Evolutionary conservation across 2,329 filamentous ascomycete species (phyloP), one percentile per base, ranked within the genome.

Genomic region (Alternaria consortialis): DNA sequence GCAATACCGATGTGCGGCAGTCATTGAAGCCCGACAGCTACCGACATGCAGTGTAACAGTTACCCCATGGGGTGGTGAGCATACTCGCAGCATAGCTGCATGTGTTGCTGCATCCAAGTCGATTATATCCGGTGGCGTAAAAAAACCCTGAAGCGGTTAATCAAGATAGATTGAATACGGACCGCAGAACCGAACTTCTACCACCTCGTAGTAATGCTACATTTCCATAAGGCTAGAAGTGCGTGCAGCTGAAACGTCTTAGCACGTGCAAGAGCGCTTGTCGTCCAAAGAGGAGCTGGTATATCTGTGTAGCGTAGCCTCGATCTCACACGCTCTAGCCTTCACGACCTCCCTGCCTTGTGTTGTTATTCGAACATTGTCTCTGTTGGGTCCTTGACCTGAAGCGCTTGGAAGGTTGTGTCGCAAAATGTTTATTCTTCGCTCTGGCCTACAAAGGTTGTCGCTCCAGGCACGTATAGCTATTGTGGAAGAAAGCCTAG

Each of bases 121-220:
- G 27, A 43, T 32, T 44, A 56, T 39, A 37, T 27, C 59, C 44
- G 37, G 44, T 64, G 48, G 59, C 53, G 56, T 57, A 20, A 42
- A 34, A 34, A 5, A 17, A 23, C n/a, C 42, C 32, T 53, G 40
- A 23, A n/a, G 40, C 53, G 56, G 50, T 40, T 60, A 63, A 65
- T 63, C 34, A 47, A 37, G 47, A 61, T 58, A 64, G 46, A 65
- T 65, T 65, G 58, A 48, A 44, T 27, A 55, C 63, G 63, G 63
- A 51, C 63, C 63, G 60, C 36, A 5, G 20, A 58, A 53, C 60
- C 63, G 63, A 65, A 56, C 39, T 48, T 56, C 37, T 46, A 60
- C 43, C 44, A 48, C 20, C n/a, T 57, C 20, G 13, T 17, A 20
- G 42, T 40, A 36, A 31, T 42, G 51, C 31, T 17, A n/a, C 32